Percentiles rank a stretch among this genome's conserved stretches.
phyloP scores from a whole-genome alignment of 768 basidiomycete genomes.

The Termitomyces eurrhizus region DNA sequence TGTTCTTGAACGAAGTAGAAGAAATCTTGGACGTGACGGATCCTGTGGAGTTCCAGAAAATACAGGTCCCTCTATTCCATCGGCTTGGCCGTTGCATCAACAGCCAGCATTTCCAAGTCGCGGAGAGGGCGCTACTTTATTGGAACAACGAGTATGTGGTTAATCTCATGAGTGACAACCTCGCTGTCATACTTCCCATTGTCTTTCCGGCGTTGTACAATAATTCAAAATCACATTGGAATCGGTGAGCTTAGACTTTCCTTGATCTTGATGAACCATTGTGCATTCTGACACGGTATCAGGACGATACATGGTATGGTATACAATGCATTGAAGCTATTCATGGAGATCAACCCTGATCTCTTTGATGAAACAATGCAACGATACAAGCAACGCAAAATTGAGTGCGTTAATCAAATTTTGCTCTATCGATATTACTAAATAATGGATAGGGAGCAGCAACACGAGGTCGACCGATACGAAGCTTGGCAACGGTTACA shows the following conservation, averaged over 20 bases:
- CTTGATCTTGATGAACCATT: constrained; percentile 2
- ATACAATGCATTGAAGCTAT: constrained; percentile 95
- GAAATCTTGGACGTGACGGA: constrained; percentile 99
- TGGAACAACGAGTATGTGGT: constrained; percentile 99
- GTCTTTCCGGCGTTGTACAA: constrained; percentile 95
- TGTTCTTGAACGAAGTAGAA: constrained; percentile 99
- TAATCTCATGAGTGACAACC: constrained; percentile 97
- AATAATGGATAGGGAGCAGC: constrained; percentile 63
- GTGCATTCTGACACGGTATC: neutral
- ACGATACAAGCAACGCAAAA: constrained; percentile 85
- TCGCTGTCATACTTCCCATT: constrained; percentile 84
- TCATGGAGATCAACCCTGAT: constrained; percentile 99
- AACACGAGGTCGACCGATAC: constrained; percentile 80
- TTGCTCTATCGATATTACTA: neutral
- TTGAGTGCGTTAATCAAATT: constrained; percentile 57
- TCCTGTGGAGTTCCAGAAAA: constrained; percentile 93
- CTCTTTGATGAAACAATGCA: constrained; percentile 92
- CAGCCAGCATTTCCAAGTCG: constrained; percentile 99
- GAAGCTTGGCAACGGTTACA: constrained; percentile 88
- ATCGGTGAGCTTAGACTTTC: constrained; percentile 62
- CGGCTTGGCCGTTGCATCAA: constrained; percentile 97
- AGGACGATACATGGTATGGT: constrained; percentile 99
- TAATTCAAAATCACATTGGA: constrained; percentile 98
- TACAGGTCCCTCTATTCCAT: constrained; percentile 87
- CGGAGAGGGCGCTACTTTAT: constrained; percentile 92